Percentiles rank a stretch among this genome's conserved stretches.
phyloP scores from a whole-genome alignment of 1,139 yeast species.

The Barnettozyma hawaiiensis region DNA sequence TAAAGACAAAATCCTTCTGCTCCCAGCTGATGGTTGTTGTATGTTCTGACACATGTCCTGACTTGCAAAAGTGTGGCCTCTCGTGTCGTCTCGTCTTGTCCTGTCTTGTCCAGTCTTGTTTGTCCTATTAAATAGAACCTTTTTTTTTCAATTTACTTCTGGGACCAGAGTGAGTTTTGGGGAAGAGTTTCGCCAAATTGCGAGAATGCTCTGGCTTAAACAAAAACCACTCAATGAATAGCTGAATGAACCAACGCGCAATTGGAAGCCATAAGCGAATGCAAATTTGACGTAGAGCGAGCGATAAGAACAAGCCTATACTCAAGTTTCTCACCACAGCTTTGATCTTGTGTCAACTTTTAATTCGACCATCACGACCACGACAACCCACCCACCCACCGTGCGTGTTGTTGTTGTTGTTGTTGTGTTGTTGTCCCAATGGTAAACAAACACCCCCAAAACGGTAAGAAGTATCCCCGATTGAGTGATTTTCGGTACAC shows the following conservation, averaged over 20 bases:
- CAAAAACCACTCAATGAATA: neutral
- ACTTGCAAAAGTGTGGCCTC: neutral
- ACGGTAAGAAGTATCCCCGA: conserved; percentile 6
- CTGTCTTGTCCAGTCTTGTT: neutral
- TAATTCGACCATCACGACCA: too few relatives aligned
- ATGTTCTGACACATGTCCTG: neutral
- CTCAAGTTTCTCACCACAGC: too few relatives aligned
- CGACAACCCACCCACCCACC: neutral
- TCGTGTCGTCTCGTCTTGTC: too few relatives aligned
- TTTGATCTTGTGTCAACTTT: too few relatives aligned
- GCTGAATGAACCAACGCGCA: neutral
- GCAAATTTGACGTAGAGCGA: neutral
- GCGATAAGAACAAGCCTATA: neutral
- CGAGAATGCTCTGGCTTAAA: neutral
- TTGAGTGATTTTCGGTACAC: conserved; percentile 10
- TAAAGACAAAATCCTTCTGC: too few relatives aligned
- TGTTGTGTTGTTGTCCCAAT: too few relatives aligned
- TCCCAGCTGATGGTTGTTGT: neutral
- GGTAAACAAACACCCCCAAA: conserved; percentile 5
- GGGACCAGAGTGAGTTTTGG: neutral
- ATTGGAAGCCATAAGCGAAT: neutral
- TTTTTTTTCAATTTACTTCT: too few relatives aligned
- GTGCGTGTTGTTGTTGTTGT: too few relatives aligned
- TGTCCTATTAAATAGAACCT: neutral
- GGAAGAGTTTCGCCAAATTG: neutral